These are phyloP conservation scores for Musa balbisiana DNA, from an alignment of 202 grass and related monocot species.

Conservation along the genomic window DNA sequence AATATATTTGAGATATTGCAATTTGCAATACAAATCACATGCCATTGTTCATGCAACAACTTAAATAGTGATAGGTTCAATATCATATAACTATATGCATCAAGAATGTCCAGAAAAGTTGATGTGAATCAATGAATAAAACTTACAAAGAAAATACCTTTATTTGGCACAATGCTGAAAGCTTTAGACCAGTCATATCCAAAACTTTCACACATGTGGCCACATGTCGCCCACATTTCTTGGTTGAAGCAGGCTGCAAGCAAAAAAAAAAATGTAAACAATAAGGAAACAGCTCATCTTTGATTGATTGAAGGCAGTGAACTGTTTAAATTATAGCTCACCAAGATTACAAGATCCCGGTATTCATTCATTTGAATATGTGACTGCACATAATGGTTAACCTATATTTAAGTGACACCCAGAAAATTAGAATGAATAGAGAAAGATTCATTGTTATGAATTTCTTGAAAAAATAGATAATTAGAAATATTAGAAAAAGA, in stretches of 20 bases:
- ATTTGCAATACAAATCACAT: too few species aligned
- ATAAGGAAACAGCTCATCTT: not conserved
- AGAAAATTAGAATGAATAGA: not conserved
- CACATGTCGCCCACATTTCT: conserved; percentile 57
- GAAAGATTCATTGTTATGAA: not conserved
- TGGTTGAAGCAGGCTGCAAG: conserved; percentile 57
- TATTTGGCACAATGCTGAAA: conserved; percentile 86
- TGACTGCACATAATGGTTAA: conserved; percentile 88
- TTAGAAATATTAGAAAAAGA: not conserved
- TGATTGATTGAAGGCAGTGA: not conserved
- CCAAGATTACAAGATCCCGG: conserved; percentile 65
- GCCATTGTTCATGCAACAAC: too few species aligned
- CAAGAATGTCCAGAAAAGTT: not conserved
- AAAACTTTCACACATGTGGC: conserved; percentile 82
- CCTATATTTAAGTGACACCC: conserved; percentile 38
- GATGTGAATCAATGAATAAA: not conserved
- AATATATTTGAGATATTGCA: too few species aligned
- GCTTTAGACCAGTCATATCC: conserved; percentile 90
- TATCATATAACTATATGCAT: too few species aligned
- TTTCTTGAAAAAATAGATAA: not conserved
- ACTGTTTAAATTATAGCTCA: conserved; percentile 24
- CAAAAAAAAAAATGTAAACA: conserved; percentile 13
- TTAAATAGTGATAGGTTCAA: too few species aligned
- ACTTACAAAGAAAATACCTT: conserved; percentile 40
- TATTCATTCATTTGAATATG: conserved; percentile 98